These are phyloP conservation scores for Ambrosiella cleistominuta DNA, from an alignment of 2,329 filamentous ascomycete genomes.

Conservation along the genomic window DNA sequence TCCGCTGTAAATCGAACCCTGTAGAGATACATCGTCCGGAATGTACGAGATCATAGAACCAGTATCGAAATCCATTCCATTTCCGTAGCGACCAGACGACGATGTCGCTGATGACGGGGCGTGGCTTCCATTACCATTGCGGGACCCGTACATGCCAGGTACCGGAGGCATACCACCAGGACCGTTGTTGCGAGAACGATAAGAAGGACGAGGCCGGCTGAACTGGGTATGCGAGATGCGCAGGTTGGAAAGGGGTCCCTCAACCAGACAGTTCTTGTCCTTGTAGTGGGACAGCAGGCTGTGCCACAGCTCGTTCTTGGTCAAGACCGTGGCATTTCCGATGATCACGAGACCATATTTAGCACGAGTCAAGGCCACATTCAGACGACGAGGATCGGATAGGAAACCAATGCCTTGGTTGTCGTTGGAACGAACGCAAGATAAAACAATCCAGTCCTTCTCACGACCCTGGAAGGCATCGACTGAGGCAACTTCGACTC, in stretches of 20 bases:
- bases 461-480: conserved; percentile 98
- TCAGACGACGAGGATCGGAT: conserved; percentile 90
- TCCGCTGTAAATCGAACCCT: conserved; percentile 77
- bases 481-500: conserved; percentile 94
- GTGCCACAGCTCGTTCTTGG: conserved; percentile 97
- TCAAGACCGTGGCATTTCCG: conserved; percentile 91
- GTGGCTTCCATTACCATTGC: neutral
- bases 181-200: conserved; percentile 38
- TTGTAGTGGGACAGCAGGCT: conserved; percentile 92
- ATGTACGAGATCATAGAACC: conserved; percentile 91
- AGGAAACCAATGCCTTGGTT: conserved; percentile 98
- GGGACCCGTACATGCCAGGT: conserved; percentile 15
- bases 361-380: conserved; percentile 88
- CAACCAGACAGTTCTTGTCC: conserved; percentile 86
- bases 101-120: conserved; percentile 9
- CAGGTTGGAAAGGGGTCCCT: conserved; percentile 88
- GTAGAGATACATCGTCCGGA: conserved; percentile 88
- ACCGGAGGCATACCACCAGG: neutral
- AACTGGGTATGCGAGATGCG: conserved; percentile 92
- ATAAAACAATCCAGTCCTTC: conserved; percentile 97
- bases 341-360: conserved; percentile 95
- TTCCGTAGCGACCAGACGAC: conserved; percentile 22
- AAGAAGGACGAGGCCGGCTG: conserved; percentile 78
- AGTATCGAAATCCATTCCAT: conserved; percentile 46
- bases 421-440: conserved; percentile 94